Evolutionary conservation across 1,284 basidiomycete genomes (phyloP).

Genomic region (Retiboletus flavoniger): DNA sequence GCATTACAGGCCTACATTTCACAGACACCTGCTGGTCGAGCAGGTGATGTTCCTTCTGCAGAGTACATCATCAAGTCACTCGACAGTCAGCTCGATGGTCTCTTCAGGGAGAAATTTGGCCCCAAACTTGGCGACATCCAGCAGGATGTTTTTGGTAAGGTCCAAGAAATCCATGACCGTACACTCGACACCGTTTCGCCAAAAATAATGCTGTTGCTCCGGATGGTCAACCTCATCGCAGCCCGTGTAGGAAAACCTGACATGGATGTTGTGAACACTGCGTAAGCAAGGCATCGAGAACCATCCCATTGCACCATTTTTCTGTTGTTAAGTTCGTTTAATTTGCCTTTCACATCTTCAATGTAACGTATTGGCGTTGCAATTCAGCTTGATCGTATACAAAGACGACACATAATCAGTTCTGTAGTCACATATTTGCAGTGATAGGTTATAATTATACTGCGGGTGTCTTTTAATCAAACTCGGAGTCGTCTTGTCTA

Average conservation of each 20-base stretch:
- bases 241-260: slow-evolving; percentile 32
- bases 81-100: slow-evolving; percentile 39
- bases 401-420: slow-evolving; percentile 10
- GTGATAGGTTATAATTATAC: slow-evolving; percentile 1
- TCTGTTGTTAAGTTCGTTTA: background rate
- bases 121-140: slow-evolving; percentile 40
- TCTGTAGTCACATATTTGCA: slow-evolving; percentile 19
- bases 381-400: slow-evolving; percentile 2
- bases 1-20: slow-evolving; percentile 42
- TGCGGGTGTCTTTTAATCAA: slow-evolving; percentile 32
- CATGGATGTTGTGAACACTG: slow-evolving; percentile 4
- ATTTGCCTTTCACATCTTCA: background rate
- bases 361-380: background rate
- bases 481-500: slow-evolving; percentile 72
- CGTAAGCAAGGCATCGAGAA: slow-evolving; percentile 6
- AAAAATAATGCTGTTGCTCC: slow-evolving; percentile 35
- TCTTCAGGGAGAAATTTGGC: slow-evolving; percentile 40
- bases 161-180: slow-evolving; percentile 38
- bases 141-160: slow-evolving; percentile 37
- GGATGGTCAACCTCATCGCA: slow-evolving; percentile 32
- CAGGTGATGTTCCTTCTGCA: slow-evolving; percentile 34
- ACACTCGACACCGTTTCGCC: slow-evolving; percentile 41
- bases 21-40: slow-evolving; percentile 31
- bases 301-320: background rate
- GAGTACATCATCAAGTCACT: slow-evolving; percentile 45